Conservation (phyloP, 805 yeast species). For the Priceomyces fermenticarens region DNA sequence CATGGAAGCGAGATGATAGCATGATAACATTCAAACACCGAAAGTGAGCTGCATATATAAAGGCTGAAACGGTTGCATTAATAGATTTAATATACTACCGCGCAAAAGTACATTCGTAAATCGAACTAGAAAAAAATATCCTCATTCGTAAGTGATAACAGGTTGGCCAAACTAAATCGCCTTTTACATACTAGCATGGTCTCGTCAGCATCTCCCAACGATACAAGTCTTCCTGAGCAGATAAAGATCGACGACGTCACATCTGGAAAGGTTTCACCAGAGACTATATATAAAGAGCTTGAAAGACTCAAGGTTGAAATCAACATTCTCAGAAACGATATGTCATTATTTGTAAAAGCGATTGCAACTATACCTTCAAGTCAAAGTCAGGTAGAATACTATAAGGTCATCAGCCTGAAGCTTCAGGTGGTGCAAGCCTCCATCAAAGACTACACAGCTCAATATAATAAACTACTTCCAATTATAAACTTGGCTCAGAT, state of each 20-base stretch:
- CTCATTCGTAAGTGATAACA: too few relatives aligned
- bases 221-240: slow-evolving; percentile 24
- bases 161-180: too few relatives aligned
- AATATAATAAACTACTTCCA: slow-evolving; percentile 47
- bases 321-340: slow-evolving; percentile 38
- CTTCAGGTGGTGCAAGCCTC: slow-evolving; percentile 36
- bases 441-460: slow-evolving; percentile 41
- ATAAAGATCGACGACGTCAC: slow-evolving; percentile 43
- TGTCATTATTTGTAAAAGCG: slow-evolving; percentile 35
- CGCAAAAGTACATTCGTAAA: background rate
- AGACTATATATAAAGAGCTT: slow-evolving; percentile 41
- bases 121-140: background rate
- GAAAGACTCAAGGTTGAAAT: slow-evolving; percentile 42
- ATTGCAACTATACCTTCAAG: slow-evolving; percentile 30
- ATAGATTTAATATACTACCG: too few relatives aligned
- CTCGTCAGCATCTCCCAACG: background rate
- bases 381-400: slow-evolving; percentile 35
- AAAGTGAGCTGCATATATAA: background rate
- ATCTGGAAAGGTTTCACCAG: slow-evolving; percentile 39
- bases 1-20: slow-evolving; percentile 31
- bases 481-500: slow-evolving; percentile 50
- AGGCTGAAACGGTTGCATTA: background rate
- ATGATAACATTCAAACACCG: slow-evolving; percentile 11
- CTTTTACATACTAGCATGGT: slow-evolving; percentile 1
- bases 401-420: slow-evolving; percentile 31